These are phyloP conservation scores for Catenaria anguillulae DNA, from an alignment of 371 early-diverging fungal species.

Conservation along the genomic window DNA sequence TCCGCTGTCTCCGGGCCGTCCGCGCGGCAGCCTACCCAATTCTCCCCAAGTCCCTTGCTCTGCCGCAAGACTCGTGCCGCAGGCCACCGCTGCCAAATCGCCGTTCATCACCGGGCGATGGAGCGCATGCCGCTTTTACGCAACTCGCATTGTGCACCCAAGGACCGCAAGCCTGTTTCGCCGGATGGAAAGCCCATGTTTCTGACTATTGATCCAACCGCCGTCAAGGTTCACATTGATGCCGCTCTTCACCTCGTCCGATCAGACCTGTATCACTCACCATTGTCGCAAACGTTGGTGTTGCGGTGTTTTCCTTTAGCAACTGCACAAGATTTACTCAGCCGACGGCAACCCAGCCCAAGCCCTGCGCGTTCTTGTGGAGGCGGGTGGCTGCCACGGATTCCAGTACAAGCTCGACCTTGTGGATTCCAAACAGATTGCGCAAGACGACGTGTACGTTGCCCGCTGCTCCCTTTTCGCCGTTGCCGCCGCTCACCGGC, in stretches of 20 bases:
- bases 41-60: no score
- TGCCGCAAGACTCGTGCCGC: no score
- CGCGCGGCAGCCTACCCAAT: no score
- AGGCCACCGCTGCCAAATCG: no score
- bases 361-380: conserved; percentile 65
- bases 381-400: conserved; percentile 92
- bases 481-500: no score
- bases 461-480: background rate
- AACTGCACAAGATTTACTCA: background rate
- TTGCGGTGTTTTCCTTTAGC: background rate
- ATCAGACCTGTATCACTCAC: no score
- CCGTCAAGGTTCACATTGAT: no score
- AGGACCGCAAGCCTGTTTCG: background rate
- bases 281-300: no score
- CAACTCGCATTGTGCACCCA: background rate
- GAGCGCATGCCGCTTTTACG: background rate
- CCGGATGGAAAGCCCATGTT: background rate
- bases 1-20: no score
- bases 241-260: no score
- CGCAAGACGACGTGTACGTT: conserved; percentile 50
- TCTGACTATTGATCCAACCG: background rate
- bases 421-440: conserved; percentile 35
- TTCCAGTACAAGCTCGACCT: conserved; percentile 84
- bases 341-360: conserved; percentile 37
- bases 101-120: no score